Evolutionary conservation across 2,329 filamentous ascomycete genomes (phyloP).

Genomic region (Coniella lustricola): DNA sequence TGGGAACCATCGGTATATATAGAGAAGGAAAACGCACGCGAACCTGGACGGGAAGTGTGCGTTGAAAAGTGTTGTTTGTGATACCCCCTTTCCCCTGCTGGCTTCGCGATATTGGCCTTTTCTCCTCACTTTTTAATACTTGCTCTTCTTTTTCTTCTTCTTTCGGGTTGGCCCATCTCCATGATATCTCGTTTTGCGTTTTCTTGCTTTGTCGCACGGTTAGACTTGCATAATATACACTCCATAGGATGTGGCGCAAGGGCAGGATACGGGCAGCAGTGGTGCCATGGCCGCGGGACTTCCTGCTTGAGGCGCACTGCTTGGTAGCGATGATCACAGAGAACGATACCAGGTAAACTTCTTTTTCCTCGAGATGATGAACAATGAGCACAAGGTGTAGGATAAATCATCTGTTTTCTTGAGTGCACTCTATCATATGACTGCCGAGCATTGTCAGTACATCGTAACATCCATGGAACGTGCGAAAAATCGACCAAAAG

Average conservation of each 20-base stretch:
- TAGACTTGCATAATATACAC: too few species aligned
- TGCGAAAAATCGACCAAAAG: neutral
- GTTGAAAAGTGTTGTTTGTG: neutral
- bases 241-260: slow-evolving; percentile 4
- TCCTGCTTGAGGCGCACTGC: neutral
- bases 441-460: neutral
- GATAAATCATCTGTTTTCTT: neutral
- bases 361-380: neutral
- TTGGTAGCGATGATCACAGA: too few species aligned
- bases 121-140: neutral
- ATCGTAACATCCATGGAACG: neutral
- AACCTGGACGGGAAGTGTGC: neutral
- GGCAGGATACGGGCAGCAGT: neutral
- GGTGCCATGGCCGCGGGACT: too few species aligned
- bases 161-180: slow-evolving; percentile 1
- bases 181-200: neutral
- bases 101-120: neutral
- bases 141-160: neutral
- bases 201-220: too few species aligned
- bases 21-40: too few species aligned
- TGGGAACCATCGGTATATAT: slow-evolving; percentile 32
- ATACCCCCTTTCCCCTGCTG: neutral
- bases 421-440: slow-evolving; percentile 1
- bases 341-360: slow-evolving; percentile 3
- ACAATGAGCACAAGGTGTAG: neutral